These are phyloP conservation scores for Punica granatum DNA, from an alignment of 345 rosid species.

Conservation along the genomic window DNA sequence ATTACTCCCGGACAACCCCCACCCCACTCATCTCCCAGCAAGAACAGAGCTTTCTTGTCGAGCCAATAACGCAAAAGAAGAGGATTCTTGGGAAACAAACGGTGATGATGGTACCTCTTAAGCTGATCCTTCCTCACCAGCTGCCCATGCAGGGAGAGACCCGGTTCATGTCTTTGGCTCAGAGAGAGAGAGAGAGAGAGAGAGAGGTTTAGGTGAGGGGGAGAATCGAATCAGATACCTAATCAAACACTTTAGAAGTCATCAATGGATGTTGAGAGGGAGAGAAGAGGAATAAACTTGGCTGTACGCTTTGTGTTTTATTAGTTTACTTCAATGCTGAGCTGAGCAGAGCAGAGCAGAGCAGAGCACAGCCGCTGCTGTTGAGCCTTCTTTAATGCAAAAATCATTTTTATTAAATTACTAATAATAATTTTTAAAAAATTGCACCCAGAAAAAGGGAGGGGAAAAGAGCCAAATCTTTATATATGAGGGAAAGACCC, in stretches of 20 bases:
- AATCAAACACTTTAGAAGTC: not conserved
- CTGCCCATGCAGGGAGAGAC: not conserved
- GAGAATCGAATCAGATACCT: not conserved
- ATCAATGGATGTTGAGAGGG: not conserved
- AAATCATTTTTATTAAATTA: not conserved
- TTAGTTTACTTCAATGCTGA: not conserved
- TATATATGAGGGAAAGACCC: no score
- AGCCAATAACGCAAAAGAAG: not conserved
- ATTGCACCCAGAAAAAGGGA: not conserved
- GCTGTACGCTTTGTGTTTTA: not conserved
- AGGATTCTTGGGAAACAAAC: not conserved
- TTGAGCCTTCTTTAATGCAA: not conserved
- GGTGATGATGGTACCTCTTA: not conserved
- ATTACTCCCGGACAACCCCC: not conserved
- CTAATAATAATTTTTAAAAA: not conserved
- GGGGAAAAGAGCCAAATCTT: no score
- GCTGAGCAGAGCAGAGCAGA: not conserved
- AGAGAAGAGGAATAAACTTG: not conserved
- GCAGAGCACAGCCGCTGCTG: no score
- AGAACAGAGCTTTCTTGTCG: not conserved
- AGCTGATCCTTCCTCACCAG: not conserved
- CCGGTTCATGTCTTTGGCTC: not conserved
- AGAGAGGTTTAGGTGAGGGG: no score
- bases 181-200: not conserved
- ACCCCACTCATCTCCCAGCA: not conserved